Base-by-base conservation (phyloP, 345 rosid species). In the Citrus inodora region DNA sequence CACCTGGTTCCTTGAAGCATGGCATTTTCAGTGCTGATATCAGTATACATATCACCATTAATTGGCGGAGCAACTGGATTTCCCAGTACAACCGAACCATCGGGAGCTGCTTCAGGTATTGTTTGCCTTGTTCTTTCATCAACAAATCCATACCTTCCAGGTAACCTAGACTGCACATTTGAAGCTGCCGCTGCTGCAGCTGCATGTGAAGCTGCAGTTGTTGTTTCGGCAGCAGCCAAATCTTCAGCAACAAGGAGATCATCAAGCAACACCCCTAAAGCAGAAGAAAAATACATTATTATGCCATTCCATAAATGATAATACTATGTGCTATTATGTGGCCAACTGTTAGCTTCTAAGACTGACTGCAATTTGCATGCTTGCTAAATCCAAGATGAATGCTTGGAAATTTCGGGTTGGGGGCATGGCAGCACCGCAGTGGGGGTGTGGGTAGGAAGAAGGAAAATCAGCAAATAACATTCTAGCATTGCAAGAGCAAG, bases 181-280 rank as follows among this genome's bases (percentile, higher is more conserved):
- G 96, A 84, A 75, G 95, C 89, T 80, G 98, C 98, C 0, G 95
- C 95, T 5, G 89, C 98, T 21, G 94, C 98, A 6, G 97, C 98
- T 70, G 99, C 98, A 84, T 90, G 98, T 67, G 98, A 95, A 74
- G 95, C 98, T 81, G 97, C 93, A 78, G 83, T 74, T 58, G 98
- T 93, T 71, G 98, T 92, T 83, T 96, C 99, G 38, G 97, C 98
- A 61, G 98, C 94, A 77, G 97, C 94, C 73, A 90, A 90, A 86
- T 96, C 99, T 85, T 96, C 99, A 80, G 98, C 94, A 75, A 94
- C 97, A 84, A 96, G 92, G 71, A 96, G 87, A 84, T 96, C 99
- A 92, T 94, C 99, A 78, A 94, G 98, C 88, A 96, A 83, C 81
- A 93, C 98, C 71, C 99, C 99, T 94, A 71, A 28, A 86, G 78